Percentiles rank a stretch among this genome's conserved stretches.
Evolutionary conservation across 805 yeast species (phyloP).

Genomic region (Starmerella apicola): DNA sequence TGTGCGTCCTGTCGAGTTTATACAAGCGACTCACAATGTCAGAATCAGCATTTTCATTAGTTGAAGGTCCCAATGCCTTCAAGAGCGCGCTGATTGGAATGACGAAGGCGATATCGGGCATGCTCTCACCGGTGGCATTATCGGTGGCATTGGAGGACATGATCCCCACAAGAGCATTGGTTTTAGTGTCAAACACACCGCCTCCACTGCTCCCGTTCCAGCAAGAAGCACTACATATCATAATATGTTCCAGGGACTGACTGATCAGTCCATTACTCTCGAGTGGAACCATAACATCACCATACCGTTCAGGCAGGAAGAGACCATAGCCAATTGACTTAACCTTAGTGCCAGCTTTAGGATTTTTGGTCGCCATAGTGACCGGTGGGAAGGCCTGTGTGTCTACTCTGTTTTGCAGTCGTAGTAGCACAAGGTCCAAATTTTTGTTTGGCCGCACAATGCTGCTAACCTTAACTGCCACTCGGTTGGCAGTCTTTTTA

Average conservation of each 20-base stretch:
- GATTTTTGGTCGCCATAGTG: slow-evolving; percentile 11
- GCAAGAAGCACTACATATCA: slow-evolving; percentile 27
- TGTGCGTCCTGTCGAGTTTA: not conserved
- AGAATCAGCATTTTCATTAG: too few relatives aligned
- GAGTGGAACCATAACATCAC: slow-evolving; percentile 22
- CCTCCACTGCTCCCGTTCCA: slow-evolving; percentile 33
- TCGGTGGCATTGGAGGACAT: slow-evolving; percentile 30
- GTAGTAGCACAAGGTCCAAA: slow-evolving; percentile 25
- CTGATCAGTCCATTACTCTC: slow-evolving; percentile 23
- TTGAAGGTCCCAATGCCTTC: not conserved
- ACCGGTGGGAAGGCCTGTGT: slow-evolving; percentile 14
- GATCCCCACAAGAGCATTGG: slow-evolving; percentile 25
- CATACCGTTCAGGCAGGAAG: slow-evolving; percentile 22
- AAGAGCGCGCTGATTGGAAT: slow-evolving; percentile 22
- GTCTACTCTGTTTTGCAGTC: slow-evolving; percentile 4
- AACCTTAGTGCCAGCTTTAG: slow-evolving; percentile 19
- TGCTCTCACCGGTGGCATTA: slow-evolving; percentile 24
- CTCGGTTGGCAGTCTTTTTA: not conserved
- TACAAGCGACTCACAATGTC: not conserved
- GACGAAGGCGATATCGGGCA: slow-evolving; percentile 29
- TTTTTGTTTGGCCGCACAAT: slow-evolving; percentile 23
- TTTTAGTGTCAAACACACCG: slow-evolving; percentile 20
- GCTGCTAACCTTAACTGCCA: slow-evolving; percentile 8
- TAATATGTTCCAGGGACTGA: slow-evolving; percentile 18
- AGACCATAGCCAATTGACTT: slow-evolving; percentile 28